Evolutionary conservation across 768 basidiomycete genomes (phyloP).

Genomic region (Podaxis rugospora): DNA sequence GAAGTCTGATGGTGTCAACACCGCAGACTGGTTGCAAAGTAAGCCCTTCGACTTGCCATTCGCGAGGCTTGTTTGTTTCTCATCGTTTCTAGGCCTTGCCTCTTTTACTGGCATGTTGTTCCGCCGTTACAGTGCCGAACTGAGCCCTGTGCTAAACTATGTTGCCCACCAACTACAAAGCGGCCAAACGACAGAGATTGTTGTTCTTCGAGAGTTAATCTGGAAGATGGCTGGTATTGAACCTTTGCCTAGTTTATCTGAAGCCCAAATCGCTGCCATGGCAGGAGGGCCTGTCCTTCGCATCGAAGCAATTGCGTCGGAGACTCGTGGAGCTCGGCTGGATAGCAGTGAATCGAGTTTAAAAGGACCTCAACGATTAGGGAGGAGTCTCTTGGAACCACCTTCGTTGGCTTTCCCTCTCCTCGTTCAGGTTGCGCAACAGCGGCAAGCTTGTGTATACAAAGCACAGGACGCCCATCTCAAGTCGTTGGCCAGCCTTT

Average conservation of each 20-base stretch:
- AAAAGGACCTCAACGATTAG: conserved; percentile 66
- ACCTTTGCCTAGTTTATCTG: conserved; percentile 84
- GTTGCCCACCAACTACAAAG: conserved; percentile 87
- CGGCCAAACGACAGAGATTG: conserved; percentile 80
- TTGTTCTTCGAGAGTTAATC: conserved; percentile 89
- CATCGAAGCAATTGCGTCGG: conserved; percentile 83
- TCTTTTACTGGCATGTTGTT: conserved; percentile 93
- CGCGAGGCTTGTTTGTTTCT: conserved; percentile 13
- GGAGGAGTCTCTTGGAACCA: conserved; percentile 61
- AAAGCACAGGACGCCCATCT: conserved; percentile 70
- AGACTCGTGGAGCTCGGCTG: conserved; percentile 67
- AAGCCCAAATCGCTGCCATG: conserved; percentile 85
- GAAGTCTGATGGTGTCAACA: conserved; percentile 91
- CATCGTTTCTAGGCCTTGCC: conserved; percentile 62
- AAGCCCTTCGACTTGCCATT: conserved; percentile 27
- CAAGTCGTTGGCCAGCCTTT: conserved; percentile 83
- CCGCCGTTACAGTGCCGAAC: conserved; percentile 77
- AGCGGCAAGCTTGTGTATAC: conserved; percentile 81
- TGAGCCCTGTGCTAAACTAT: conserved; percentile 82
- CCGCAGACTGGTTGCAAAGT: conserved; percentile 91
- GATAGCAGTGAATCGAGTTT: conserved; percentile 61
- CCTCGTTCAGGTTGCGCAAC: conserved; percentile 88
- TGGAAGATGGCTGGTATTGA: conserved; percentile 96
- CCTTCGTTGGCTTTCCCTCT: conserved; percentile 74
- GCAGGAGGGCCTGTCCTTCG: conserved; percentile 86